Conservation (phyloP, 148 eudicot genomes). For the Polygonum maritimum region DNA sequence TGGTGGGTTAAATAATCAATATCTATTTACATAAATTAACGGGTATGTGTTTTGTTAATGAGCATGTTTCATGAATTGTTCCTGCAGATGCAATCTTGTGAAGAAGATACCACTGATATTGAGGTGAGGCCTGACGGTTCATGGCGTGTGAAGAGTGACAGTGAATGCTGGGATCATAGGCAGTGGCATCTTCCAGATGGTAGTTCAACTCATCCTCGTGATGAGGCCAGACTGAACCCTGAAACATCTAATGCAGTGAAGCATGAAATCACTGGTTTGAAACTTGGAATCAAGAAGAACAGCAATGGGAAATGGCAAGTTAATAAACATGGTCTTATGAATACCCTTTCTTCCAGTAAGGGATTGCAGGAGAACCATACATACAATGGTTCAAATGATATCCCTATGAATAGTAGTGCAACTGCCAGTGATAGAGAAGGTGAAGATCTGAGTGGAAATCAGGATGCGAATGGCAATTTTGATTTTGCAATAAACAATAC, state of each 20-base stretch:
- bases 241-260: constrained; percentile 42
- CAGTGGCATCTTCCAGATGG: constrained; percentile 72
- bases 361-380: constrained; percentile 24
- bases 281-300: constrained; percentile 56
- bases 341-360: constrained; percentile 33
- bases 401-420: constrained; percentile 59
- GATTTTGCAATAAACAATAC: constrained; percentile 39
- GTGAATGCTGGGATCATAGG: constrained; percentile 44
- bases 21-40: background rate
- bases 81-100: constrained; percentile 58
- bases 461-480: constrained; percentile 34
- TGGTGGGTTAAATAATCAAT: constrained; percentile 31
- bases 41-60: background rate
- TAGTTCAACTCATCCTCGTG: constrained; percentile 28
- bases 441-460: constrained; percentile 55
- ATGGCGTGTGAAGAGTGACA: constrained; percentile 83
- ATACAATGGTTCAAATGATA: constrained; percentile 28
- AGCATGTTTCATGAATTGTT: constrained; percentile 6
- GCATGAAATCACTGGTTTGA: constrained; percentile 44
- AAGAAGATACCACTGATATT: constrained; percentile 81
- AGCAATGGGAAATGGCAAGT: constrained; percentile 57
- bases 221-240: constrained; percentile 23
- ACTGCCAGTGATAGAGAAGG: constrained; percentile 60
- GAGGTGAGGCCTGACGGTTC: constrained; percentile 97
- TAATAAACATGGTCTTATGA: constrained; percentile 28